A percentile compares a stretch with the other conserved stretches of the same genome.
Conservation (phyloP, 768 basidiomycete species). For the Auricularia heimuer region DNA sequence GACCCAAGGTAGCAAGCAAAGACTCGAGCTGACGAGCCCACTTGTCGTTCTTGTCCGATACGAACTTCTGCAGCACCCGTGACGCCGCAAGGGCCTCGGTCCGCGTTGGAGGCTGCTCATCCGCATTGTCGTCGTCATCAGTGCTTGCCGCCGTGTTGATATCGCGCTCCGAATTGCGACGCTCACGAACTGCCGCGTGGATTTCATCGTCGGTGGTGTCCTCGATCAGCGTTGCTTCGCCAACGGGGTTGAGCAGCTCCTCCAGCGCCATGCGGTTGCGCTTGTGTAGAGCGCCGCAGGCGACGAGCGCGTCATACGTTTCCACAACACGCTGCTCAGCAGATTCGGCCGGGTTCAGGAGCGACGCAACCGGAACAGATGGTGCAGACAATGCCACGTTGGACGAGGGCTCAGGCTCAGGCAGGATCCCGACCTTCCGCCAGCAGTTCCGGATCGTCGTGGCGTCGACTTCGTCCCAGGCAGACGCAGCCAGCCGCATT, state of each 20-base stretch:
- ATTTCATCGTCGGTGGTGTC: too few species aligned
- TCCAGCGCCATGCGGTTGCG: constrained; percentile 21
- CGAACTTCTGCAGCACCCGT: too few species aligned
- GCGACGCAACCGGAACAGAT: constrained; percentile 16
- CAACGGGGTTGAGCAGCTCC: constrained; percentile 20
- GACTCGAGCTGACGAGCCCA: too few species aligned
- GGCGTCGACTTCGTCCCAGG: constrained; percentile 25
- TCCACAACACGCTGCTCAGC: constrained; percentile 14
- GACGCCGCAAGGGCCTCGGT: too few species aligned
- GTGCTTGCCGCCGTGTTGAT: too few species aligned
- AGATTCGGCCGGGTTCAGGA: constrained; percentile 12
- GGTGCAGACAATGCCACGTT: not conserved
- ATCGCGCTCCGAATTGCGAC: too few species aligned
- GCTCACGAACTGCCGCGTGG: too few species aligned
- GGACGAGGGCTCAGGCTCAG: not conserved
- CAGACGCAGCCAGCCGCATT: constrained; percentile 25
- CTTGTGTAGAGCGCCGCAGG: constrained; percentile 9
- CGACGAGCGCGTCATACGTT: constrained; percentile 9
- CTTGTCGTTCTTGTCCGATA: too few species aligned
- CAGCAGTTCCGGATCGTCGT: constrained; percentile 31
- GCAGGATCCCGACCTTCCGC: constrained; percentile 25
- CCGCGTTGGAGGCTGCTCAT: too few species aligned
- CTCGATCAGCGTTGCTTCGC: not conserved
- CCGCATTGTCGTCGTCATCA: too few species aligned
- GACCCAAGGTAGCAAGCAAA: too few species aligned